Conservation (phyloP, 768 basidiomycete genomes). For the Termitomyces sp. region DNA sequence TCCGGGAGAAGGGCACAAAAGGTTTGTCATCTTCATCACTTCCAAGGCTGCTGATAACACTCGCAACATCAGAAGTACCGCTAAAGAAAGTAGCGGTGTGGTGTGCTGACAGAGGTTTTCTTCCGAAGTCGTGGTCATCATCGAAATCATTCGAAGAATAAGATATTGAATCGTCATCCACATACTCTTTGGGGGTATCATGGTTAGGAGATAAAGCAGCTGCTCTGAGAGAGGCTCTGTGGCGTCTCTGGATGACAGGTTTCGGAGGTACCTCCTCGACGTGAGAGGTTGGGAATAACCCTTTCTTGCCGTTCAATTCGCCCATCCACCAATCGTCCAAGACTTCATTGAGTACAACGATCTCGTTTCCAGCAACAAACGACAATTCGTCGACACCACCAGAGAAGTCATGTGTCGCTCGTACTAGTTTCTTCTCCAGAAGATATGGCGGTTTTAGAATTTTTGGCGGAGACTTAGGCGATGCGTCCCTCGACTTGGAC, state of each 20-base stretch:
- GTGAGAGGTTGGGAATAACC: constrained; percentile 79
- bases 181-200: neutral
- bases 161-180: constrained; percentile 14
- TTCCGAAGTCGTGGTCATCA: constrained; percentile 44
- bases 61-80: constrained; percentile 34
- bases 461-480: constrained; percentile 29
- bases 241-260: constrained; percentile 21
- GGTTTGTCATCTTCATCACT: constrained; percentile 40
- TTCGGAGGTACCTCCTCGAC: constrained; percentile 45
- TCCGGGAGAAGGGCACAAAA: constrained; percentile 14
- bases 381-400: constrained; percentile 75
- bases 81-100: constrained; percentile 36
- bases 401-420: constrained; percentile 70
- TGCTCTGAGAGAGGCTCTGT: constrained; percentile 4
- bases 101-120: constrained; percentile 35
- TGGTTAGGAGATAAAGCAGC: constrained; percentile 1
- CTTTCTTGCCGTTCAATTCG: constrained; percentile 60
- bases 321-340: constrained; percentile 93
- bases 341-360: constrained; percentile 73
- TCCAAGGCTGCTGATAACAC: constrained; percentile 34
- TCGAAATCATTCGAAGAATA: constrained; percentile 30
- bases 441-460: constrained; percentile 47
- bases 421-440: constrained; percentile 49
- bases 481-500: constrained; percentile 27
- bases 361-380: constrained; percentile 70